Evolutionary conservation across 768 basidiomycete genomes (phyloP).

Genomic region (Leccinum subtestaceum): DNA sequence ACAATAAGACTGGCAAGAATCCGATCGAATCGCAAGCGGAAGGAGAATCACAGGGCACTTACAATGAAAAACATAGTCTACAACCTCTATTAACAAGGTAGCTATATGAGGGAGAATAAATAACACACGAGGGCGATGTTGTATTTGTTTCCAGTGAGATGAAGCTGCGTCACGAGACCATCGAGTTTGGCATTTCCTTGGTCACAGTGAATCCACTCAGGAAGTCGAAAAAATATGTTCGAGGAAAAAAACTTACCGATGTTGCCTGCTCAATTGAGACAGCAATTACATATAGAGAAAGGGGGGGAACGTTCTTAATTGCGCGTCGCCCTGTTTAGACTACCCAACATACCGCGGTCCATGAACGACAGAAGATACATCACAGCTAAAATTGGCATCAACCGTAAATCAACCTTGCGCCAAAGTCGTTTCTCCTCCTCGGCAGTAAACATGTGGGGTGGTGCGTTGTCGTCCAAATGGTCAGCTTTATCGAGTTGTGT

Average conservation of each 20-base stretch:
- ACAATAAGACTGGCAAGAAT: conserved; percentile 27
- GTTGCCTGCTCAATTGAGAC: conserved; percentile 40
- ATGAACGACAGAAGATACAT: conserved; percentile 66
- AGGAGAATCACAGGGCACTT: conserved; percentile 20
- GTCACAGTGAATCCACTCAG: neutral
- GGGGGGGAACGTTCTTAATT: neutral
- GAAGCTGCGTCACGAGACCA: conserved; percentile 56
- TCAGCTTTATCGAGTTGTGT: neutral
- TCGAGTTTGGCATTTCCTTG: conserved; percentile 63
- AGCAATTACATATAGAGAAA: neutral
- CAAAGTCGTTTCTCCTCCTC: conserved; percentile 54
- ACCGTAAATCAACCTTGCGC: conserved; percentile 54
- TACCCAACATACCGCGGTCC: conserved; percentile 48
- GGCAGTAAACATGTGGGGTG: conserved; percentile 6
- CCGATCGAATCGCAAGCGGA: neutral
- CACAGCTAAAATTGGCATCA: conserved; percentile 56
- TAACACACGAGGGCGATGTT: conserved; percentile 59
- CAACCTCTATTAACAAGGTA: neutral
- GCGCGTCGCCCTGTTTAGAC: neutral
- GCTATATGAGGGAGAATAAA: neutral
- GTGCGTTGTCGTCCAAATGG: neutral
- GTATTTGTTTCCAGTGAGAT: conserved; percentile 57
- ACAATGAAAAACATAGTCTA: conserved; percentile 75
- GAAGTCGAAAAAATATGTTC: neutral
- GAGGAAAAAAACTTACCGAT: conserved; percentile 40